A percentile compares a stretch with the other conserved stretches of the same genome.
phyloP scores from a whole-genome alignment of 345 rosid species.

The Eucalyptus camaldulensis region DNA sequence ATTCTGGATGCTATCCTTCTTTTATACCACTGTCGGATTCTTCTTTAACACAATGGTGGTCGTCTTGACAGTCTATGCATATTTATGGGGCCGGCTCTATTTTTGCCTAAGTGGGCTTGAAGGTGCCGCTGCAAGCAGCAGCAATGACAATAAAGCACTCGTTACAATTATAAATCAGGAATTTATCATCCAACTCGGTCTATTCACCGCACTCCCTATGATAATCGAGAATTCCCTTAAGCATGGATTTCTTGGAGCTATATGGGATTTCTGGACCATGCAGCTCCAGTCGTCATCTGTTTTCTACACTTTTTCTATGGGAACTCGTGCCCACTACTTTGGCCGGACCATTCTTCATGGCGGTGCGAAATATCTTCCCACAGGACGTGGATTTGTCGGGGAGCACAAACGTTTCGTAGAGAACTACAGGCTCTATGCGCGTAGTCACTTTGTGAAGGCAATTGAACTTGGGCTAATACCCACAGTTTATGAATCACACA shows the following conservation, averaged over 20 bases:
- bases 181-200: neutral
- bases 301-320: neutral
- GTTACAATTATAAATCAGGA: neutral
- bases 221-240: neutral
- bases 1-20: neutral
- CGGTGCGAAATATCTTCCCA: neutral
- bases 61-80: neutral
- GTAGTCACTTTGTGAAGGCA: constrained; percentile 31
- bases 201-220: neutral
- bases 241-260: neutral
- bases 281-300: neutral
- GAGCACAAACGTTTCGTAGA: neutral
- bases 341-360: constrained; percentile 2
- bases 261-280: neutral
- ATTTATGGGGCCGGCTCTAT: neutral
- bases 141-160: neutral
- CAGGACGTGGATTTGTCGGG: neutral
- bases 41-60: neutral
- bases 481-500: neutral
- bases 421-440: constrained; percentile 22
- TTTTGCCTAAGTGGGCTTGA: neutral
- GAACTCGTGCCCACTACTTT: neutral
- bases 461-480: neutral
- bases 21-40: neutral
- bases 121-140: neutral